Evolutionary conservation across 805 yeast genomes (phyloP).

Genomic region (Zygoascus biomembranicola): DNA sequence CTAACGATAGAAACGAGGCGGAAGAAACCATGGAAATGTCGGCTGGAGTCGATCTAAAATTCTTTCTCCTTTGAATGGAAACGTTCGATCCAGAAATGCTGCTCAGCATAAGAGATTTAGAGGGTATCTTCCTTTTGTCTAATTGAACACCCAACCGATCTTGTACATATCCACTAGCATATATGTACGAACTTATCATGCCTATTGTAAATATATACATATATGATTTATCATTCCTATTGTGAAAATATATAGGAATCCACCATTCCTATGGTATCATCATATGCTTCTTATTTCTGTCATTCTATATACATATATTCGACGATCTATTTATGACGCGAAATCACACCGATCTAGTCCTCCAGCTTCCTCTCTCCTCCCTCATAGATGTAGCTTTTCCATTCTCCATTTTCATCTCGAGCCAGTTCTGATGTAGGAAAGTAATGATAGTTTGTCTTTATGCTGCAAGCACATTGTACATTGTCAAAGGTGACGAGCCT

Average conservation of each 20-base stretch:
- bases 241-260: too few species aligned
- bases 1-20: slow-evolving; percentile 50
- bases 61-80: slow-evolving; percentile 49
- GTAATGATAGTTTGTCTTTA: slow-evolving; percentile 83
- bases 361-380: neutral
- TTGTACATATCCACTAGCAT: neutral
- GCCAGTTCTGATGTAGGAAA: slow-evolving; percentile 50
- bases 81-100: slow-evolving; percentile 43
- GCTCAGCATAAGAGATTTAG: slow-evolving; percentile 8
- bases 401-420: slow-evolving; percentile 39
- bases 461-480: slow-evolving; percentile 75
- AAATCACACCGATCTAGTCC: too few species aligned
- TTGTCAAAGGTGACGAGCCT: slow-evolving; percentile 79
- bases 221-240: too few species aligned
- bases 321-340: too few species aligned
- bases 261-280: too few species aligned
- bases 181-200: neutral
- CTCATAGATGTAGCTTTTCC: slow-evolving; percentile 36
- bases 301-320: too few species aligned
- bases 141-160: neutral
- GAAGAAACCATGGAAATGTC: slow-evolving; percentile 88
- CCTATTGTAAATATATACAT: too few species aligned
- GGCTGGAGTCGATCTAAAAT: slow-evolving; percentile 62
- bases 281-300: too few species aligned
- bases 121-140: slow-evolving; percentile 9